A percentile compares a stretch with the other conserved stretches of the same genome.
Conservation (phyloP, 208 protist species). For the Porcisia deanei region DNA sequence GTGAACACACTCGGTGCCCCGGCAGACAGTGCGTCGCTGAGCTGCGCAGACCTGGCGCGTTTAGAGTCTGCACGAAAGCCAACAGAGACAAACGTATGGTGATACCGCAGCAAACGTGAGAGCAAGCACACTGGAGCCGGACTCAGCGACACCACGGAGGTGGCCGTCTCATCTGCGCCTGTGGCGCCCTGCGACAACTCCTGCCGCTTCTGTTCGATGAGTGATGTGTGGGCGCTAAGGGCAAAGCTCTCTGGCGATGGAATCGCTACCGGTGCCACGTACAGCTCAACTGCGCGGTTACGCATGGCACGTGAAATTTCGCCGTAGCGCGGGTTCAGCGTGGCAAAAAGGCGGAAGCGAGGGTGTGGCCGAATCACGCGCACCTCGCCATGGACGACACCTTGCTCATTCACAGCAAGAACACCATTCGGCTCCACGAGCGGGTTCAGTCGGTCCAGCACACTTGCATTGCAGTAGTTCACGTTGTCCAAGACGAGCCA, state of each 20-base stretch:
- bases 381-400: constrained; percentile 93
- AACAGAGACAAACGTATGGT: constrained; percentile 64
- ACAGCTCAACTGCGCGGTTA: constrained; percentile 99
- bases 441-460: constrained; percentile 99
- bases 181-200: neutral
- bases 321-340: constrained; percentile 97
- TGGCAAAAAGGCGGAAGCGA: constrained; percentile 99
- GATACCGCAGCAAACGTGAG: constrained; percentile 54
- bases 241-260: constrained; percentile 70
- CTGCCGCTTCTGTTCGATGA: constrained; percentile 12
- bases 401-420: constrained; percentile 96
- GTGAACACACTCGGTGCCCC: constrained; percentile 89
- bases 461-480: constrained; percentile 99
- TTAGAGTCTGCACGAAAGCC: constrained; percentile 77
- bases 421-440: constrained; percentile 98
- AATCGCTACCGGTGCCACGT: constrained; percentile 76
- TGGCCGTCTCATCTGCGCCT: constrained; percentile 1
- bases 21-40: constrained; percentile 72
- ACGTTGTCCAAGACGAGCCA: constrained; percentile 99
- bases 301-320: constrained; percentile 99
- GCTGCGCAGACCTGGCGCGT: constrained; percentile 36
- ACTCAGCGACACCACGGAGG: neutral
- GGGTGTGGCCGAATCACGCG: constrained; percentile 95
- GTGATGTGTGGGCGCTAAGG: constrained; percentile 29
- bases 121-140: constrained; percentile 25